These are phyloP conservation scores for Ramaria rubella DNA, from an alignment of 768 basidiomycete species.

Conservation along the genomic window DNA sequence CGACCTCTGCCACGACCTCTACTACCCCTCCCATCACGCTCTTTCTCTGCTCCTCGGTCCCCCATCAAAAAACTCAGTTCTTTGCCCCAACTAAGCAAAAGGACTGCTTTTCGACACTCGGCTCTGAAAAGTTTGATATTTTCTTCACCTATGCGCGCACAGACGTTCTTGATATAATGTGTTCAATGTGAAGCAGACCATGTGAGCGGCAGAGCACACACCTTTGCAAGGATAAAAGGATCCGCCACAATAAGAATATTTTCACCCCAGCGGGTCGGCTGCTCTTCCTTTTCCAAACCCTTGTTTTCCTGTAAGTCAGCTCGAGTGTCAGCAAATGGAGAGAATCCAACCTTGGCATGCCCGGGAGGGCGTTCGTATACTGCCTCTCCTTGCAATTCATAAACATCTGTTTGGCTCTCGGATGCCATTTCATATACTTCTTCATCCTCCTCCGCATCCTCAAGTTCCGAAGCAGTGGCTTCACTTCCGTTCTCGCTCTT, in stretches of 20 bases:
- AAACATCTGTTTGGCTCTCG: not conserved
- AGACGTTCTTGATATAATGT: constrained; percentile 18
- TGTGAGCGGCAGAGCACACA: constrained; percentile 9
- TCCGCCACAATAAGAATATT: constrained; percentile 28
- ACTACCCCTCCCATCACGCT: too few species aligned
- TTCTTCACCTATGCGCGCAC: not conserved
- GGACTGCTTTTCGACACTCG: constrained; percentile 6
- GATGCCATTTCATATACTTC: not conserved
- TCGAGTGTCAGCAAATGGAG: not conserved
- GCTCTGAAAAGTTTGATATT: not conserved
- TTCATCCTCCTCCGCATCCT: not conserved
- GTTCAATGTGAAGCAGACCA: not conserved
- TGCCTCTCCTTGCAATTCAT: not conserved
- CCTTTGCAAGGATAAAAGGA: constrained; percentile 37
- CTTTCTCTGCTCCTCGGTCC: too few species aligned
- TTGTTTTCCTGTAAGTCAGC: not conserved
- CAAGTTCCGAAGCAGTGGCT: not conserved
- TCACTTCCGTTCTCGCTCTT: not conserved
- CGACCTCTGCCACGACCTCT: too few species aligned
- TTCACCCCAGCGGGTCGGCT: constrained; percentile 11
- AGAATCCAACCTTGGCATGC: too few species aligned
- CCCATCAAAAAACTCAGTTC: not conserved
- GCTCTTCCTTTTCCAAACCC: not conserved
- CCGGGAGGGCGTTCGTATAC: not conserved
- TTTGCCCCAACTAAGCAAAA: not conserved